Conservation (phyloP, 2,329 filamentous ascomycete species). For the Colletotrichum orchidophilum region DNA sequence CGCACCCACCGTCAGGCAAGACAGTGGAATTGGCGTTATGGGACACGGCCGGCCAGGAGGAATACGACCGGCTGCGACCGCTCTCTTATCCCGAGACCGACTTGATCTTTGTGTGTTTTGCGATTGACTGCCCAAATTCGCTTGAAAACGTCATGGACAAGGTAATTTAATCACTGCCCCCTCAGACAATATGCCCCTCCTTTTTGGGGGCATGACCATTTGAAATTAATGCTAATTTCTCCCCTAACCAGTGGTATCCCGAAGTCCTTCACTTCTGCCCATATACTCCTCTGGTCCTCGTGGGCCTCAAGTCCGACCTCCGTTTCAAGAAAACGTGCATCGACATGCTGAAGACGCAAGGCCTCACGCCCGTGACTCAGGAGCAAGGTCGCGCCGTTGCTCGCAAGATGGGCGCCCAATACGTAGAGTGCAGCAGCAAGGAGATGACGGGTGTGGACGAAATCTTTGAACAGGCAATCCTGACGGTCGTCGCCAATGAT, state of each 20-base stretch:
- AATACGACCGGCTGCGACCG: constrained; percentile 95
- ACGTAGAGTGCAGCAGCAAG: constrained; percentile 99
- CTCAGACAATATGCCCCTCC: constrained; percentile 13
- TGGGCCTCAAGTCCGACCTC: constrained; percentile 96
- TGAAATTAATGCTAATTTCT: constrained; percentile 40
- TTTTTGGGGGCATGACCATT: not conserved
- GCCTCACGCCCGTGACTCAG: constrained; percentile 90
- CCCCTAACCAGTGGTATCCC: constrained; percentile 84
- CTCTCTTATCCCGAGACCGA: constrained; percentile 98
- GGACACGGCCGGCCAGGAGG: constrained; percentile 98
- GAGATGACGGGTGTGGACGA: constrained; percentile 97
- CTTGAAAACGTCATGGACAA: constrained; percentile 99
- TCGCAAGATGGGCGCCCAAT: constrained; percentile 91
- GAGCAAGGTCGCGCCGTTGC: constrained; percentile 91
- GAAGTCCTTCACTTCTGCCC: constrained; percentile 99
- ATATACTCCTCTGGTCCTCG: constrained; percentile 93
- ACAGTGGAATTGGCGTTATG: constrained; percentile 95
- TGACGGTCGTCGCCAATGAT: constrained; percentile 87
- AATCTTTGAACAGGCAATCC: constrained; percentile 92
- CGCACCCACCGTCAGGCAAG: constrained; percentile 87
- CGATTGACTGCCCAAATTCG: constrained; percentile 98
- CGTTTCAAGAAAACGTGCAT: constrained; percentile 96
- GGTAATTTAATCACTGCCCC: constrained; percentile 61
- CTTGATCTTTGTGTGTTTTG: constrained; percentile 97
- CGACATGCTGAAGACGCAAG: constrained; percentile 98